These are phyloP conservation scores for Prosopis cineraria DNA, from an alignment of 306 rosid genomes.

Conservation along the genomic window DNA sequence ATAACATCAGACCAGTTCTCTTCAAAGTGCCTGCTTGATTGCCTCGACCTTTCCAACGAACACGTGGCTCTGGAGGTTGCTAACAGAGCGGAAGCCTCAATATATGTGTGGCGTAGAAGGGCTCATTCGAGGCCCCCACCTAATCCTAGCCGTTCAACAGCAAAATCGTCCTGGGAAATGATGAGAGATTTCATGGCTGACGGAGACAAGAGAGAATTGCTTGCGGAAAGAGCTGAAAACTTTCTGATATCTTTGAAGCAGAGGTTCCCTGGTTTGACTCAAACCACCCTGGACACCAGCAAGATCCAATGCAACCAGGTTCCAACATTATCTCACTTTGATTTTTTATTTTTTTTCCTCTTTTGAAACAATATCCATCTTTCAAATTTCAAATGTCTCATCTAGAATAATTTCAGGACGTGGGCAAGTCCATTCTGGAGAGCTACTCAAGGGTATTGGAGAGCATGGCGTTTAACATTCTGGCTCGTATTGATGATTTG, in stretches of 20 bases:
- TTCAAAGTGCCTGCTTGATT: constrained; percentile 74
- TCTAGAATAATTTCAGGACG: constrained; percentile 63
- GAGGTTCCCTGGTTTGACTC: constrained; percentile 84
- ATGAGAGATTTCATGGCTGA: constrained; percentile 88
- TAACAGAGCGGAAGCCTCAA: constrained; percentile 84
- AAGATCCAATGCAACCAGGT: constrained; percentile 95
- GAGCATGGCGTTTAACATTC: constrained; percentile 86
- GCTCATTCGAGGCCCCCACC: constrained; percentile 58
- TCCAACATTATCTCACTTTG: not conserved
- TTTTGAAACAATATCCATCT: not conserved
- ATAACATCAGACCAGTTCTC: constrained; percentile 90
- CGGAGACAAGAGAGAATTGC: constrained; percentile 83
- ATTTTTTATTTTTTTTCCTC: not conserved
- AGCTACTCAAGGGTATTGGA: constrained; percentile 95
- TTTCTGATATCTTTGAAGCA: constrained; percentile 76
- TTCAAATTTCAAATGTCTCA: not conserved
- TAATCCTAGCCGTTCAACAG: constrained; percentile 62
- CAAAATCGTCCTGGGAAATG: constrained; percentile 94
- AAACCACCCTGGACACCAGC: constrained; percentile 86
- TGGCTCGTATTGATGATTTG: constrained; percentile 89
- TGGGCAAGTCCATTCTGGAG: constrained; percentile 90
- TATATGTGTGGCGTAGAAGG: constrained; percentile 85
- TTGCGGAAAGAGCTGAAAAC: constrained; percentile 87
- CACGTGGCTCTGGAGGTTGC: constrained; percentile 94
- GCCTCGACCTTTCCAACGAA: constrained; percentile 91